Base-by-base conservation (phyloP, 1,139 yeast genomes). In the Diutina sp. region DNA sequence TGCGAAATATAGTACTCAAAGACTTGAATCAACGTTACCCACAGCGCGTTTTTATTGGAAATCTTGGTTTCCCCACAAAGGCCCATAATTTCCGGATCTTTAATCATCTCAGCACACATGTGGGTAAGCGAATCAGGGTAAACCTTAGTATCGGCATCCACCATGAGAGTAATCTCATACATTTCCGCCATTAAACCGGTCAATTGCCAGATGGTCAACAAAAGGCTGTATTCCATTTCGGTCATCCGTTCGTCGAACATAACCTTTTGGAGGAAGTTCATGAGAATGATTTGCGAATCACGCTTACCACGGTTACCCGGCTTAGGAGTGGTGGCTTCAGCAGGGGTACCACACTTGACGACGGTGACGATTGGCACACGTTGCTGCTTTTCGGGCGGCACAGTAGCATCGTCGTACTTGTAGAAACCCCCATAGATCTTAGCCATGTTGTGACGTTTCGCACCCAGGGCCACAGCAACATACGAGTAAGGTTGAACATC, bases 221-320 rank as follows among this genome's bases (percentile, higher is more conserved):
- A 75, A 64, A 93, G 76, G 67, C 88, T 96, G 65, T 82, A 90
- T 64, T 93, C 98, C 59, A 93, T 80, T 64, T 87, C 90, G 1
- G 98, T 88, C 98, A 93, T 93, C 74, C 98, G 85, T 71, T 93
- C 98, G 68, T 93, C 96, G 70, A 91, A 93, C 70, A 93, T 89
- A 29, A 91, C 83, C 64, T 85, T 87, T 72, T 91, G 97, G 65
- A 93, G 77, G 70, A 91, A 91, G 0, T 93, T 83, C 99, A 93
- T 93, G 65, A 93, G 75, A 60, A 93, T 86, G 60, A 93, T 85
- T 70, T 93, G 99, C 29, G 97, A 90, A 70, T 93, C 99, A 72
- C 99, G 88, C 70, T 93, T 93, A 72, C 99, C 99, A 76, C 99
- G 84, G 70, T 93, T 93, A 65, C 99, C 99, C 12, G 98, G 97